Evolutionary conservation across 495 filamentous ascomycete genomes (phyloP), one percentile per base, ranked within the genome.

Genomic region (Penicilliopsis zonata): DNA sequence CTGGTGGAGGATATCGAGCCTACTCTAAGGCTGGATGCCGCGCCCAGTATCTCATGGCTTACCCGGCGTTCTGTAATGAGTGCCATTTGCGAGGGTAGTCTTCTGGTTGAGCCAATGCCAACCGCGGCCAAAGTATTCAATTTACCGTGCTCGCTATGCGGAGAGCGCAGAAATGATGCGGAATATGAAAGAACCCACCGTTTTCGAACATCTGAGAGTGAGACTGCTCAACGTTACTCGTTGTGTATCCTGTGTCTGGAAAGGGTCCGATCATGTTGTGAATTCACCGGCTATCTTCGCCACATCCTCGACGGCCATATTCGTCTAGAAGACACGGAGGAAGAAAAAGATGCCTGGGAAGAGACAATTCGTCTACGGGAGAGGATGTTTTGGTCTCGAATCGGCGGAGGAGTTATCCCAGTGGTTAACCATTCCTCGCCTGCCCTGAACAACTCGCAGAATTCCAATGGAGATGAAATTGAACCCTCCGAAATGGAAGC

Each of bases 1-100:
- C 54, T 94, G 9, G 63, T 72, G 32, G 90, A 98, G 52, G 90
- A 96, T 55, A 81, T 98, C 33, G 90, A 98, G 55, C 90, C 90
- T 2, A 93, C 90, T 0, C 57, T 98, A 13, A 73, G 90, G 24
- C 70, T 96, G 3, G 90, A 98, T 55, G 67, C 70, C 4, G 84
- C 90, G 0, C 88, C 90, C 1, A 86, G 87, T 0, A 74, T 98
- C 22, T 92, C 85, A 13, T 98, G 87, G 84, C 70, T 96, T 15
- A 84, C 82, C 15, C 77, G 87, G 18, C 75, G 90, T 28, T 80
- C 76, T 16, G 85, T 94, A 2, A 44, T 93, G 28, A 78, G 70
- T 31, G 75, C 82, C 28, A 84, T 96, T 44, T 80, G 74, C 17
- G 82, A 88, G 13, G 88, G 90, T n/a, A 78, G 69, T 17, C 70